phyloP scores from a whole-genome alignment of 2,329 filamentous ascomycete species.

The Aureobasidium vineae region DNA sequence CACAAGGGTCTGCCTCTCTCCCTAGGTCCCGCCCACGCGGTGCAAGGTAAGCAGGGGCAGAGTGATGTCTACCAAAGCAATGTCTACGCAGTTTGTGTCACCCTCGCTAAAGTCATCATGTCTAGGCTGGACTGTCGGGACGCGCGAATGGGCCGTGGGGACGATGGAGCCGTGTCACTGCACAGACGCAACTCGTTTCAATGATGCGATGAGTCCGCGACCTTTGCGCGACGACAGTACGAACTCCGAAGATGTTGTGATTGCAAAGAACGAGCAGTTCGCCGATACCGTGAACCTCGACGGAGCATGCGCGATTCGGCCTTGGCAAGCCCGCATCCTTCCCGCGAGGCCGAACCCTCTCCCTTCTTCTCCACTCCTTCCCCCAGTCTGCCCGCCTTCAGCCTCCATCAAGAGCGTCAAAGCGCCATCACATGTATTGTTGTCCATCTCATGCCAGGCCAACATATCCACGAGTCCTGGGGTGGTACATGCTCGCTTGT shows the following conservation, averaged over 20 bases:
- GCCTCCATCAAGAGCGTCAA: neutral
- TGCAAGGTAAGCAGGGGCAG: conserved; percentile 25
- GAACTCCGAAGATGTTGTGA: neutral
- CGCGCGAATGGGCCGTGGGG: conserved; percentile 6
- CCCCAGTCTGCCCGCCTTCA: neutral
- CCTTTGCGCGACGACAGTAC: conserved; percentile 17
- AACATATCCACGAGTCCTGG: neutral
- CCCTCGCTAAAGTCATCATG: conserved; percentile 23
- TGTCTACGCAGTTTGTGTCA: conserved; percentile 23
- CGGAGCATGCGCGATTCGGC: neutral
- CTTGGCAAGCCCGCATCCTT: conserved; percentile 17
- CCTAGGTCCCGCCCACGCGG: conserved; percentile 18
- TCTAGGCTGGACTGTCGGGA: conserved; percentile 18
- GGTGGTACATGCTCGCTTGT: conserved; percentile 23
- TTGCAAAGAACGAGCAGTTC: neutral
- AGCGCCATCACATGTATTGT: neutral
- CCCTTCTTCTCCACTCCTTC: neutral
- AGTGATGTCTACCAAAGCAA: neutral
- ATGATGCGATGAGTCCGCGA: neutral
- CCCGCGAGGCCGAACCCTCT: neutral
- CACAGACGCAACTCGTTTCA: neutral
- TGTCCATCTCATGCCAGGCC: neutral
- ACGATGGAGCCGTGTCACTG: neutral
- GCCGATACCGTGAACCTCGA: neutral
- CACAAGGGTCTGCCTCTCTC: conserved; percentile 4